Evolutionary conservation across 768 basidiomycete genomes (phyloP).

Genomic region (Tubosaeta brunneosetosa): DNA sequence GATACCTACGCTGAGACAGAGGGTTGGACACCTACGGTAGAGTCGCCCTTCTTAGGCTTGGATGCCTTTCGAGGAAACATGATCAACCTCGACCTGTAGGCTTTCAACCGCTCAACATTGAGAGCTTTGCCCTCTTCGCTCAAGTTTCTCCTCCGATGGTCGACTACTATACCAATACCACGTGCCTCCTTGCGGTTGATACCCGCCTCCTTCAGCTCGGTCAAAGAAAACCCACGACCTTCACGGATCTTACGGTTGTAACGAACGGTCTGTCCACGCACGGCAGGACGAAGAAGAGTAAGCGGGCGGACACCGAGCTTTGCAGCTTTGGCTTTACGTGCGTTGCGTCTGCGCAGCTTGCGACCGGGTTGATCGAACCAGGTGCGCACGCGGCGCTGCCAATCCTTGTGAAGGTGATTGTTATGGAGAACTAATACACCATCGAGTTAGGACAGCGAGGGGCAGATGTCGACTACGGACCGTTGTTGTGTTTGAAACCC

Average conservation of each 20-base stretch:
- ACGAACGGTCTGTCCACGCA: slow-evolving; percentile 92
- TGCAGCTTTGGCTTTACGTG: slow-evolving; percentile 88
- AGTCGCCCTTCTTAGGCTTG: slow-evolving; percentile 96
- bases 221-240: slow-evolving; percentile 93
- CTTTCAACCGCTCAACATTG: slow-evolving; percentile 91
- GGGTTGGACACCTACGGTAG: slow-evolving; percentile 55
- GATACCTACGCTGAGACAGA: neutral
- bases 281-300: slow-evolving; percentile 90
- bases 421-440: slow-evolving; percentile 67
- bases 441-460: slow-evolving; percentile 3
- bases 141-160: slow-evolving; percentile 94
- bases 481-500: slow-evolving; percentile 37
- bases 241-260: slow-evolving; percentile 98
- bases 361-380: slow-evolving; percentile 99
- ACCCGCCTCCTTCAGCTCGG: slow-evolving; percentile 94
- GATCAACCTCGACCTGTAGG: slow-evolving; percentile 88
- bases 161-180: slow-evolving; percentile 90
- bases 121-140: slow-evolving; percentile 95
- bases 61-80: slow-evolving; percentile 95
- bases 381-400: slow-evolving; percentile 93
- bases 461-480: slow-evolving; percentile 28
- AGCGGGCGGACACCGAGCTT: slow-evolving; percentile 89
- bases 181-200: slow-evolving; percentile 91
- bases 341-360: slow-evolving; percentile 91
- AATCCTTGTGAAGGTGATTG: slow-evolving; percentile 98